Evolutionary conservation across 1,139 yeast species (phyloP), one percentile per base, ranked within the genome.

Genomic region (Pichia sp.): DNA sequence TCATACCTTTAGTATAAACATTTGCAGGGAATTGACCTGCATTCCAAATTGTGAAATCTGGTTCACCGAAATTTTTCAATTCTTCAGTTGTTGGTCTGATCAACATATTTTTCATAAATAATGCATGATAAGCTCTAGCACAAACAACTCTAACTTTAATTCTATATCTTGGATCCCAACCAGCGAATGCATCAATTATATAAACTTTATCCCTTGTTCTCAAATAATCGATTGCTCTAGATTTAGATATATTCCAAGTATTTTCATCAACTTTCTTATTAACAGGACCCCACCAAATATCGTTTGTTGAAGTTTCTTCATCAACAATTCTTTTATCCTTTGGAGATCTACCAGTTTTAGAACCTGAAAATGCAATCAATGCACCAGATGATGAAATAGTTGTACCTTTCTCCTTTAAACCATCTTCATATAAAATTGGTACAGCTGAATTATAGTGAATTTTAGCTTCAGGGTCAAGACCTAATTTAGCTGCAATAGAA

Each of bases 281-380:
- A 56, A 91, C 98, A 9, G 97, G 97, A 24, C 98, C 98, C 98
- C 98, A 91, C 97, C 98, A 91, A 56, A 91, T 79, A 61, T 89
- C 71, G 49, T 84, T 77, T 44, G 75, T 66, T 32, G 96, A 88
- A 41, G 93, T 72, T 54, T 77, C 83, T 70, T 91, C 97, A 56
- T 89, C 96, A 52, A 91, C 97, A 66, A 91, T 85, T 71, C 98
- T 86, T 68, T 91, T 91, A 69, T 91, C 98, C 71, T 83, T 84
- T 63, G 98, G 98, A 34, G 97, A 91, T 68, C 98, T 84, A 57
- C 98, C 98, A 44, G 97, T 91, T 72, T 91, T 91, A 56, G 77
- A 72, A 61, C 98, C 98, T 24, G 96, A 86, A 68, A 80, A 88
- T 43, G 98, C 97, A 68, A 91, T 83, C 53, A 91, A 73, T 42